These are phyloP conservation scores for Metschnikowia gelsemii DNA, from an alignment of 805 yeast genomes.

Conservation along the genomic window DNA sequence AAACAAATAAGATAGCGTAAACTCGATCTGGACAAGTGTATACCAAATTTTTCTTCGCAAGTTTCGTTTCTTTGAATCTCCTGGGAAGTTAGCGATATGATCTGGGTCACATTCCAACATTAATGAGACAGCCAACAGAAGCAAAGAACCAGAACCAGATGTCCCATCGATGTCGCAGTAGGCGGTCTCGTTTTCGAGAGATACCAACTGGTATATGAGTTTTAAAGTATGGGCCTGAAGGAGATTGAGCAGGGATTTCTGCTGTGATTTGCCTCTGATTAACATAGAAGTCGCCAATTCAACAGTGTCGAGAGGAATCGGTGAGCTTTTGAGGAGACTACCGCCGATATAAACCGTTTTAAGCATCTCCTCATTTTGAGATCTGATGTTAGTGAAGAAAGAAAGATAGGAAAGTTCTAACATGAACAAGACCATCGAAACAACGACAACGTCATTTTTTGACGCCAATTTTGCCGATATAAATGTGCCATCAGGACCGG, in stretches of 20 bases:
- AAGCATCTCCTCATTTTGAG: constrained; percentile 13
- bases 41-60: constrained; percentile 21
- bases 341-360: constrained; percentile 10
- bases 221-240: constrained; percentile 23
- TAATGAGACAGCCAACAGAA: constrained; percentile 15
- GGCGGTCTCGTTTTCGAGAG: constrained; percentile 21
- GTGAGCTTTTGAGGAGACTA: constrained; percentile 12
- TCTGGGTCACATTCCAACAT: constrained; percentile 20
- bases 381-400: constrained; percentile 16
- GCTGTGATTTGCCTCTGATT: constrained; percentile 12
- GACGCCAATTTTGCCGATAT: constrained; percentile 12
- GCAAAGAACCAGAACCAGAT: constrained; percentile 11
- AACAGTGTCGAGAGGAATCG: constrained; percentile 19
- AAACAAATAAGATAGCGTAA: constrained; percentile 11
- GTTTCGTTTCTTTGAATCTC: constrained; percentile 14
- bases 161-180: constrained; percentile 10
- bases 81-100: constrained; percentile 8
- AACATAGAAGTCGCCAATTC: constrained; percentile 19
- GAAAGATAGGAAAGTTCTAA: constrained; percentile 21
- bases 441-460: constrained; percentile 16
- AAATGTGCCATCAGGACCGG: constrained; percentile 5
- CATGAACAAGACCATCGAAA: constrained; percentile 19
- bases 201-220: constrained; percentile 12
- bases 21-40: constrained; percentile 17
- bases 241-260: constrained; percentile 14